These are phyloP conservation scores for Croton setiger DNA, from an alignment of 441 rosid species.

Conservation along the genomic window DNA sequence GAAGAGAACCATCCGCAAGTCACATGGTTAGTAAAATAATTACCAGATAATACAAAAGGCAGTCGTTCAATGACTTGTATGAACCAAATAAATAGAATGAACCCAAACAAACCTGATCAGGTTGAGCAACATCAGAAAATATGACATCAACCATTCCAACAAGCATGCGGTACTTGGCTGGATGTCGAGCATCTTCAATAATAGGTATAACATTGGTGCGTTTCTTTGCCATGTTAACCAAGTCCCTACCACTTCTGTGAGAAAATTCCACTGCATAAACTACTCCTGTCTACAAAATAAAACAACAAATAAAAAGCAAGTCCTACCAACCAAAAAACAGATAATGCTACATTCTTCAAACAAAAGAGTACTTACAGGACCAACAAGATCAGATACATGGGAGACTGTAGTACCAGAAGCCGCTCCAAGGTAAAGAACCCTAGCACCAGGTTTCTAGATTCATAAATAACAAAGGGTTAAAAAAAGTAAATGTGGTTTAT, in stretches of 20 bases:
- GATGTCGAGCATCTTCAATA: constrained; percentile 93
- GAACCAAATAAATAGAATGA: background rate
- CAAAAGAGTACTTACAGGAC: constrained; percentile 54
- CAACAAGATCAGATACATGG: constrained; percentile 85
- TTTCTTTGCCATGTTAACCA: constrained; percentile 97
- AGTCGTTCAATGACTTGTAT: background rate
- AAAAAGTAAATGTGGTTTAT: background rate
- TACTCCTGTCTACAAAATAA: constrained; percentile 48
- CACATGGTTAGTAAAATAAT: background rate
- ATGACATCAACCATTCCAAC: constrained; percentile 98
- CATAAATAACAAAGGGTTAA: background rate
- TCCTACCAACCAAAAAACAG: background rate
- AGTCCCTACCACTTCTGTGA: constrained; percentile 89
- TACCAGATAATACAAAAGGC: too few species aligned
- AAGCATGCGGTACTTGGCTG: constrained; percentile 84
- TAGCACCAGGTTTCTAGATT: constrained; percentile 76
- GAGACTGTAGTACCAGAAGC: constrained; percentile 92
- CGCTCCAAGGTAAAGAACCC: constrained; percentile 89
- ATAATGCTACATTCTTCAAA: too few species aligned
- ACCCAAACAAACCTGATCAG: constrained; percentile 69
- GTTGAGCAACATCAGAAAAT: constrained; percentile 97
- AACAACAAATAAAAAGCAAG: constrained; percentile 10
- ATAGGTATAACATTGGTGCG: constrained; percentile 81
- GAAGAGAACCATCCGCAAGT: too few species aligned
- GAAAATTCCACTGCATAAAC: constrained; percentile 95